Percentiles rank a stretch among this genome's conserved stretches.
Conservation (phyloP, 2,329 filamentous ascomycete species). For the Botryosphaeria agaves region DNA sequence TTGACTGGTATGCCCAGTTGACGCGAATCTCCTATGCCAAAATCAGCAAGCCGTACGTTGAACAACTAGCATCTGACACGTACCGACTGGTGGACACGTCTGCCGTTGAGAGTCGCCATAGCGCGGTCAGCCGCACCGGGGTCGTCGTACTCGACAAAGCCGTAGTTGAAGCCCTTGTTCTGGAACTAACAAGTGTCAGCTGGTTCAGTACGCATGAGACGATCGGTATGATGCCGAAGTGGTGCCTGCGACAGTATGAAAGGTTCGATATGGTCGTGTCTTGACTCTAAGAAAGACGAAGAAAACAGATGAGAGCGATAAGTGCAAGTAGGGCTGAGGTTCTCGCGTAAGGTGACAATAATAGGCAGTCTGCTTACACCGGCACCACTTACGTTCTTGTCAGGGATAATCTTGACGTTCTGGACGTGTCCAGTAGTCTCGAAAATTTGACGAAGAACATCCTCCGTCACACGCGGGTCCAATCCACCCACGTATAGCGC, state of each 20-base stretch:
- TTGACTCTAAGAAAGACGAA: too few relatives aligned
- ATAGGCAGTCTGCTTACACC: slow-evolving; percentile 2
- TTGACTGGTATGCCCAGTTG: slow-evolving; percentile 99
- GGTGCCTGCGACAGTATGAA: too few relatives aligned
- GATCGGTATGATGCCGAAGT: too few relatives aligned
- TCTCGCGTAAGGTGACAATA: too few relatives aligned
- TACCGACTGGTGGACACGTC: slow-evolving; percentile 89
- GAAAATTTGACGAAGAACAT: slow-evolving; percentile 93
- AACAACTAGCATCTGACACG: too few relatives aligned
- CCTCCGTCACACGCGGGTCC: slow-evolving; percentile 88
- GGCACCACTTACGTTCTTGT: slow-evolving; percentile 75
- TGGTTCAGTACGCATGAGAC: too few relatives aligned
- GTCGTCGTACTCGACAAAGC: slow-evolving; percentile 97
- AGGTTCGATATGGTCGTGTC: too few relatives aligned
- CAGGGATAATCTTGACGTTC: slow-evolving; percentile 98
- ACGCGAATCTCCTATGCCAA: slow-evolving; percentile 87
- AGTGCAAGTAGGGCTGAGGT: neutral
- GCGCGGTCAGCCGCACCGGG: slow-evolving; percentile 90
- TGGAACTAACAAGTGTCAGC: too few relatives aligned
- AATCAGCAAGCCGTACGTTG: too few relatives aligned
- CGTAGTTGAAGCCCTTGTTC: slow-evolving; percentile 97
- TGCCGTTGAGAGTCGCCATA: slow-evolving; percentile 92
- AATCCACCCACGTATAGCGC: slow-evolving; percentile 91
- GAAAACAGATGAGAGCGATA: slow-evolving; percentile 1
- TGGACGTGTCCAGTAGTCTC: slow-evolving; percentile 97